These are phyloP conservation scores for Colletotrichum caudatum DNA, from an alignment of 2,329 filamentous ascomycete species.

Conservation along the genomic window DNA sequence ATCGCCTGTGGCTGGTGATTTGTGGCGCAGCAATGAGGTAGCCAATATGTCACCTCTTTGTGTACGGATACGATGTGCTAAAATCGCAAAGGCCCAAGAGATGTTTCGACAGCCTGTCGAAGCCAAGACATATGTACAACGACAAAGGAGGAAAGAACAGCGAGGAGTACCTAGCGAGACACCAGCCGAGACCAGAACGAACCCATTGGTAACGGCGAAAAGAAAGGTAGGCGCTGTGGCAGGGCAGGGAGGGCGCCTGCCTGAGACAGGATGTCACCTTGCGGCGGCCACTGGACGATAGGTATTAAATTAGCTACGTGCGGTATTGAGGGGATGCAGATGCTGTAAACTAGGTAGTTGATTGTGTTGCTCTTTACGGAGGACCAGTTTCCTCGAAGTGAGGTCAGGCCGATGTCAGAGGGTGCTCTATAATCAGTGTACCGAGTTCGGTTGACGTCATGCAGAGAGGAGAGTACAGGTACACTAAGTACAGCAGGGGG, in stretches of 20 bases:
- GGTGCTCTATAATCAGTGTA: background rate
- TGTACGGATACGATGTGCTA: too few relatives aligned
- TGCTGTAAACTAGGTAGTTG: too few relatives aligned
- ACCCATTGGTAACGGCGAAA: background rate
- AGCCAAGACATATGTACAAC: background rate
- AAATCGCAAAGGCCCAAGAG: background rate
- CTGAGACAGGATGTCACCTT: background rate
- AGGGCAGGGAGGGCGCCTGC: too few relatives aligned
- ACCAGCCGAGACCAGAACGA: background rate
- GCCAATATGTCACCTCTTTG: background rate
- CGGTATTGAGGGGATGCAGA: background rate
- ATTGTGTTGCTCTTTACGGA: background rate
- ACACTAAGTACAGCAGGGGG: too few relatives aligned
- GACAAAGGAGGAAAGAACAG: background rate
- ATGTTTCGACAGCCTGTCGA: background rate
- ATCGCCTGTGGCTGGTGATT: background rate
- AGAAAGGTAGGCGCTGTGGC: background rate
- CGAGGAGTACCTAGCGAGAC: background rate
- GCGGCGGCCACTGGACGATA: background rate
- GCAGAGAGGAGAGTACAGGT: background rate
- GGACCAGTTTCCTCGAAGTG: background rate
- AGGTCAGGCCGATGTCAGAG: background rate
- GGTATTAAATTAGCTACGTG: too few relatives aligned
- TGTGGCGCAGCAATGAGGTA: background rate
- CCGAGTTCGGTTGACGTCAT: slow-evolving; percentile 28